phyloP scores from a whole-genome alignment of 768 basidiomycete genomes.

The Tulasnella calospora region DNA sequence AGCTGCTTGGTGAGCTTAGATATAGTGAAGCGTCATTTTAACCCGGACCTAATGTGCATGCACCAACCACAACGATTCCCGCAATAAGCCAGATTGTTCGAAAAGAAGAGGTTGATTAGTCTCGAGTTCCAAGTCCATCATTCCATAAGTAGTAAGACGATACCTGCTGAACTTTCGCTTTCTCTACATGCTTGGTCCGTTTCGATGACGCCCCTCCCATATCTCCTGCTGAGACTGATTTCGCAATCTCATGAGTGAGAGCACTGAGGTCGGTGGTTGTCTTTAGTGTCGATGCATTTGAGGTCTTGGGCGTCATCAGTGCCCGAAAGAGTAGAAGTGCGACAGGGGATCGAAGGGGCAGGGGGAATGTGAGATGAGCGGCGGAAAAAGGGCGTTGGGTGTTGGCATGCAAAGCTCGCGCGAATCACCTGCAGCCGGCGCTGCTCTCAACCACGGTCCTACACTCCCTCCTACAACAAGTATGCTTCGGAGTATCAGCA shows the following conservation, averaged over 20 bases:
- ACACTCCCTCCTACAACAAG: background rate
- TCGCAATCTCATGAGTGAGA: conserved; percentile 11
- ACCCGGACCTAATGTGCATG: background rate
- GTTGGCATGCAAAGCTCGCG: conserved; percentile 4
- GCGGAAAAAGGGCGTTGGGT: conserved; percentile 12
- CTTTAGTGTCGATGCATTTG: background rate
- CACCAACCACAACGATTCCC: background rate
- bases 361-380: background rate
- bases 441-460: background rate
- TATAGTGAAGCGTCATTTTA: background rate
- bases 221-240: conserved; percentile 9
- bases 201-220: conserved; percentile 5
- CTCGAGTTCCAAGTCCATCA: background rate
- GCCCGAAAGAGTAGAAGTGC: background rate
- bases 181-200: conserved; percentile 24
- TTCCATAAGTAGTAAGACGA: background rate
- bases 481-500: background rate
- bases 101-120: background rate
- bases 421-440: background rate
- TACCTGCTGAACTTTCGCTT: conserved; percentile 26
- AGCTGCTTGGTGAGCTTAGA: conserved; percentile 63
- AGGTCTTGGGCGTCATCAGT: conserved; percentile 13
- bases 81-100: background rate
- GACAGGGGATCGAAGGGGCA: background rate
- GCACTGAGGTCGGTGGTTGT: conserved; percentile 13